Evolutionary conservation across 2,329 filamentous ascomycete genomes (phyloP), one percentile per base, ranked within the genome.

Genomic region (Chrysoporthe austroafricana): DNA sequence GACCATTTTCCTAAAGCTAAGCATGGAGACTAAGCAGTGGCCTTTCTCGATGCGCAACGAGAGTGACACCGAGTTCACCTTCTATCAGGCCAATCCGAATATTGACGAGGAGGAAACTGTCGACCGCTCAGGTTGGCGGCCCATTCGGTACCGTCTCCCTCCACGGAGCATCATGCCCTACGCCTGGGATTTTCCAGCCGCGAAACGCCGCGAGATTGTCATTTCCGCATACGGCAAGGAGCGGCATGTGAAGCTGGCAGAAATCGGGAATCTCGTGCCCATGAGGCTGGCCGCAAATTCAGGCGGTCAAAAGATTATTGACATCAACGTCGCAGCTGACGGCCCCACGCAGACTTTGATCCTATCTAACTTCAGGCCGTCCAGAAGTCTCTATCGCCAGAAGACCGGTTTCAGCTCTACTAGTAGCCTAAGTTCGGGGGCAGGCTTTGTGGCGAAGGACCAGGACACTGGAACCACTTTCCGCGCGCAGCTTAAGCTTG

Each of bases 41-140:
- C 96, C 96, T 0, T 99, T 96, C 80, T 97, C 94, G 0, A 97
- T 99, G 90, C 91, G 96, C 71, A 99, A 99, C 76, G 96, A 98
- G 81, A 98, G 95, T 75, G 95, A 98, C 74, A 91, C 91, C 34
- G 96, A 98, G 76, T 98, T 98, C 78, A 91, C 95, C 61, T 99
- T 99, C 81, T 97, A 91, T 83, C 96, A 99, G 78, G 92, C 93
- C 21, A 91, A 98, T 74, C 96, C 96, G 4, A 97, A 95, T 73
- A 82, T 97, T 11, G 94, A 97, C 69, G 94, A 98, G 70, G 94
- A 97, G 69, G 94, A 95, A 66, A 85, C 86, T 5, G 91, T 93
- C 73, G 92, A 97, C 74, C 84, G 90, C 66, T 94, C 92, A 64
- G 93, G 93, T 4, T 99, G 96, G 93, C 91, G 92, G 71, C 94